Evolutionary conservation across 176 grass and related monocot genomes (phyloP), one percentile per base, ranked within the genome.

Genomic region (Eragrostis curvula): DNA sequence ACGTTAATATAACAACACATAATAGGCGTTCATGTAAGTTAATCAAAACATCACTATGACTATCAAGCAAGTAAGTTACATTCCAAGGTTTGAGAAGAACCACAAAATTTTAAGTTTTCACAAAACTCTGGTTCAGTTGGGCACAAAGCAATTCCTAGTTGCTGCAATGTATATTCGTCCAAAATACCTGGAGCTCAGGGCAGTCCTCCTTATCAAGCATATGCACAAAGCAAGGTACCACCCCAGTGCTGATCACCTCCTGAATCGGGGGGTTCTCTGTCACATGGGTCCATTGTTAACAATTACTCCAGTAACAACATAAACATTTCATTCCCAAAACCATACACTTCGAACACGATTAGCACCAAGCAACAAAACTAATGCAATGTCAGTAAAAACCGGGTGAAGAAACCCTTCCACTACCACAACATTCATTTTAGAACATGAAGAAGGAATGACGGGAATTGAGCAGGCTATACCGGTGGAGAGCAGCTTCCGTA

Each of bases 201-300:
- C 74, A 91, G 12, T 94, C 89, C 67, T 91, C 89, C 76, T 76
- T 86, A 12, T 36, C 78, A 20, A 91, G 92, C 68, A 91, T 91
- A 66, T 82, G 83, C 12, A 94, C 89, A 16, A 94, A 91, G 66
- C 86, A 68, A 70, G 89, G 89, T 36, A 94, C 71, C 40, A 91
- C n/a, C 86, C 89, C 84, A 11, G 76, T 70, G 57, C 53, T 58
- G 62, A 89, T 89, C 39, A 91, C 86, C 65, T 89, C 86, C 65
- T 94, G 76, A 50, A 94, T 89, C 84, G 86, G 80, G 44, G 70
- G 52, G 8, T 40, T 32, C 20, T 89, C 86, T 94, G 81, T 57
- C 41, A 76, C 16, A 79, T 83, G n/a, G 52, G 23, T 25, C 40
- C n/a, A 46, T 30, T 23, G 52, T 45, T 32, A 81, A 39, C 12